Evolutionary conservation across 495 filamentous ascomycete species (phyloP).

Genomic region (Aspergillus asperescens): DNA sequence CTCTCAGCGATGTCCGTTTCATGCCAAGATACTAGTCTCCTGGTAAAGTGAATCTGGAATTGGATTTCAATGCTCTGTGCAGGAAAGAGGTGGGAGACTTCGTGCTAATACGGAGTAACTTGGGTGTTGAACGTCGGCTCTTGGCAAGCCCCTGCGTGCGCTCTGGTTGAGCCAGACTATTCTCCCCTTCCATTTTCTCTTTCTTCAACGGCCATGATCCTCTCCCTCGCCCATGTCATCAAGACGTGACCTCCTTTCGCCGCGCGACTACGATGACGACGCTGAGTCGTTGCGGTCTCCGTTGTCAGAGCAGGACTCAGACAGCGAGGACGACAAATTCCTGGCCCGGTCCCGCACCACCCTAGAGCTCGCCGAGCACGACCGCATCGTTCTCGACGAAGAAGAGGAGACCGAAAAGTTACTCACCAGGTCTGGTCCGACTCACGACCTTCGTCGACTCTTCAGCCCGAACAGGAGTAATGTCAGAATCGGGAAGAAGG

Average conservation of each 20-base stretch:
- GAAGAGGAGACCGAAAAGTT: conserved; percentile 86
- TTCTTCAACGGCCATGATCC: not conserved
- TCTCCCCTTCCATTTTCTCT: not conserved
- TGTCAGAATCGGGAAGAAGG: conserved; percentile 56
- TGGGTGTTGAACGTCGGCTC: too few relatives aligned
- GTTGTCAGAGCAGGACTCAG: conserved; percentile 63
- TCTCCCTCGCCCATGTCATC: conserved; percentile 23
- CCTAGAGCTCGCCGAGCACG: conserved; percentile 63
- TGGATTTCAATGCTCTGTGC: too few relatives aligned
- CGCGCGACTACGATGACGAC: conserved; percentile 62
- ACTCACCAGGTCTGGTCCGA: conserved; percentile 49
- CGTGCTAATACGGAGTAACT: too few relatives aligned
- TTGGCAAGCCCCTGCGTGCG: too few relatives aligned
- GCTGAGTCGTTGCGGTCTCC: conserved; percentile 59
- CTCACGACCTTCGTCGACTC: conserved; percentile 46
- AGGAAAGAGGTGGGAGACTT: too few relatives aligned
- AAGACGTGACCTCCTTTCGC: conserved; percentile 49
- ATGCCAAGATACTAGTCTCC: too few relatives aligned
- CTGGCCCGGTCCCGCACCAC: conserved; percentile 60
- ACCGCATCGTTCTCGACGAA: conserved; percentile 72
- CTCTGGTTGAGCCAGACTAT: not conserved
- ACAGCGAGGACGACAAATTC: conserved; percentile 70
- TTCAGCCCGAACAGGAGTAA: conserved; percentile 38
- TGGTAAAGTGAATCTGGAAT: too few relatives aligned
- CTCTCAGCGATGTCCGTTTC: too few relatives aligned